A percentile compares a stretch with the other conserved stretches of the same genome.
Conservation (phyloP, 169 alveolate genomes). For the Plasmodium billcollinsi region DNA sequence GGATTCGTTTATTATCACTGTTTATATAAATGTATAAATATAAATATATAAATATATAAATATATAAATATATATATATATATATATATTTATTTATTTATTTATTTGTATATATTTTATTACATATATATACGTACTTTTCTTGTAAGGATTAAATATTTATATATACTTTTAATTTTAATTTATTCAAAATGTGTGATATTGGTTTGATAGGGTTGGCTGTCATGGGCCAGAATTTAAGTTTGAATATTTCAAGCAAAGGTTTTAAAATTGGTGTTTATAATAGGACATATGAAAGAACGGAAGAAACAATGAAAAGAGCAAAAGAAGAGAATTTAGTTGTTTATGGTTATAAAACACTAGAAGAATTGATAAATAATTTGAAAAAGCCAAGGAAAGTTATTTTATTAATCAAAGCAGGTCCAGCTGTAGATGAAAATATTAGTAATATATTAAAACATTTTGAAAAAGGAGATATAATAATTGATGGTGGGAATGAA, state of each 20-base stretch:
- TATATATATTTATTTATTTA: background rate
- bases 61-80: background rate
- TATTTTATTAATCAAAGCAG: constrained; percentile 85
- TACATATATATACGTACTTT: background rate
- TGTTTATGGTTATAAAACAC: constrained; percentile 66
- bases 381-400: constrained; percentile 85
- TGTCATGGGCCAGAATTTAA: constrained; percentile 89
- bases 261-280: constrained; percentile 88
- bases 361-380: constrained; percentile 81
- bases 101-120: background rate
- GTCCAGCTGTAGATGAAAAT: constrained; percentile 83
- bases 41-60: background rate
- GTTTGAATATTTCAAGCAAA: constrained; percentile 84
- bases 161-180: background rate
- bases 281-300: constrained; percentile 78
- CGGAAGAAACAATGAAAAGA: constrained; percentile 71
- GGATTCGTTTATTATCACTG: background rate
- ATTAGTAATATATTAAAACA: constrained; percentile 75
- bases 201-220: constrained; percentile 90
- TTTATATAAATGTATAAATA: background rate
- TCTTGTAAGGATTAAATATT: background rate
- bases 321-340: constrained; percentile 77
- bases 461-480: constrained; percentile 82
- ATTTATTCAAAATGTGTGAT: constrained; percentile 77
- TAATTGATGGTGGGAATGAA: constrained; percentile 91